Conservation (phyloP, 352 stramenopile genomes). For the Pythium apleroticum region DNA sequence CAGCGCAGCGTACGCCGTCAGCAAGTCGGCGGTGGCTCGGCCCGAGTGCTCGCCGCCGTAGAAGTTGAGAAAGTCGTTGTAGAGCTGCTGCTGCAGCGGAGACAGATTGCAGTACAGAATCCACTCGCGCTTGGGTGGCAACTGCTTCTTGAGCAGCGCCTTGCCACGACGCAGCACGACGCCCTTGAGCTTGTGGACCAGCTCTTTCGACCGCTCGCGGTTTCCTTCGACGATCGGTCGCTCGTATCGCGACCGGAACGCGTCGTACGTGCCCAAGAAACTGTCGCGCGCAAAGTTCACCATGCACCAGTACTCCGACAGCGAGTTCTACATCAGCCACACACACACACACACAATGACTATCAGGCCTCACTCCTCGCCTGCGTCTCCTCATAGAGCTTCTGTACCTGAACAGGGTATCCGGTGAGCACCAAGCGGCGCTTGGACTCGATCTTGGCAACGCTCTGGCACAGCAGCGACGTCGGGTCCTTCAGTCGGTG, state of each 20-base stretch:
- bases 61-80: slow-evolving; percentile 72
- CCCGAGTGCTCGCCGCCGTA: slow-evolving; percentile 38
- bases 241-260: slow-evolving; percentile 78
- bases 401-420: slow-evolving; percentile 85
- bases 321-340: slow-evolving; percentile 80
- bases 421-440: slow-evolving; percentile 91
- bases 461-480: slow-evolving; percentile 79
- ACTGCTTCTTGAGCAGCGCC: slow-evolving; percentile 57
- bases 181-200: slow-evolving; percentile 61
- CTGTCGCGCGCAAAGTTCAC: slow-evolving; percentile 83
- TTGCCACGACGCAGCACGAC: slow-evolving; percentile 78
- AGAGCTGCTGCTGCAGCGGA: slow-evolving; percentile 72
- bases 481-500: slow-evolving; percentile 87
- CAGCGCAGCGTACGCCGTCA: slow-evolving; percentile 76
- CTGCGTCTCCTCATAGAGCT: neutral
- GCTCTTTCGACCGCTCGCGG: slow-evolving; percentile 48
- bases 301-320: slow-evolving; percentile 92
- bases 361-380: no score
- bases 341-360: slow-evolving; percentile 18
- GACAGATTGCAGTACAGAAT: slow-evolving; percentile 88
- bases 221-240: slow-evolving; percentile 81
- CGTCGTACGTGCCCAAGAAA: slow-evolving; percentile 72
- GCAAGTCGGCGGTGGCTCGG: slow-evolving; percentile 54
- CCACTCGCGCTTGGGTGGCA: slow-evolving; percentile 85
- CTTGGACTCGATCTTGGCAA: slow-evolving; percentile 73